These are phyloP conservation scores for Gossypium anomalum DNA, from an alignment of 345 rosid genomes.

Conservation along the genomic window DNA sequence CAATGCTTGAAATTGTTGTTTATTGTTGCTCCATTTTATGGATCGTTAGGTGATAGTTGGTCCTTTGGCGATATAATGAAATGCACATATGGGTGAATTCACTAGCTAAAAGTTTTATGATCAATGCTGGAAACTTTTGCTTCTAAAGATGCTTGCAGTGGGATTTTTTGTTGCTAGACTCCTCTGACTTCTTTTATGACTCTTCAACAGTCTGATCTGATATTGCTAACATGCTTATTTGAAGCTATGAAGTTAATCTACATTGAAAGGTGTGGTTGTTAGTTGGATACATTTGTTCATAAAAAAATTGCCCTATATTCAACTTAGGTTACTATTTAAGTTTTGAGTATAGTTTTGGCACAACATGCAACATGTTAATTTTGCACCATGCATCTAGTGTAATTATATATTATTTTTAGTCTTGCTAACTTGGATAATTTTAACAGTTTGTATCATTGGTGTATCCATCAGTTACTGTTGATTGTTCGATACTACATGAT, in stretches of 20 bases:
- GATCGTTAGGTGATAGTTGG: neutral
- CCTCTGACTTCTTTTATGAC: neutral
- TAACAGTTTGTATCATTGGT: no score
- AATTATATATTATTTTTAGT: neutral
- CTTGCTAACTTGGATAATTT: constrained; percentile 12
- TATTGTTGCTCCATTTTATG: no score
- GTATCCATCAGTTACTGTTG: no score
- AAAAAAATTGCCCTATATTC: neutral
- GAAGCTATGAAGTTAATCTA: neutral
- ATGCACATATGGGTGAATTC: neutral
- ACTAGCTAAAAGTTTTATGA: no score
- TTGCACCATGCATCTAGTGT: neutral
- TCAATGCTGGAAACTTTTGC: neutral
- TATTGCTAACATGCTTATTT: constrained; percentile 6
- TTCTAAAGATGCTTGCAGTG: neutral
- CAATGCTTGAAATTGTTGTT: no score
- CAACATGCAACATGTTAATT: neutral
- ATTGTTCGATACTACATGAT: no score
- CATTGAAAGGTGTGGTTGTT: neutral
- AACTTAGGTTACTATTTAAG: neutral
- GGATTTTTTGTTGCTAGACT: neutral
- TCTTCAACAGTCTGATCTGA: neutral
- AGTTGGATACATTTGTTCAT: neutral
- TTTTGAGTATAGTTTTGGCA: neutral
- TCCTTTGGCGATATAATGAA: neutral